phyloP scores from a whole-genome alignment of 495 filamentous ascomycete genomes.

The Hyaloscypha finlandica region DNA sequence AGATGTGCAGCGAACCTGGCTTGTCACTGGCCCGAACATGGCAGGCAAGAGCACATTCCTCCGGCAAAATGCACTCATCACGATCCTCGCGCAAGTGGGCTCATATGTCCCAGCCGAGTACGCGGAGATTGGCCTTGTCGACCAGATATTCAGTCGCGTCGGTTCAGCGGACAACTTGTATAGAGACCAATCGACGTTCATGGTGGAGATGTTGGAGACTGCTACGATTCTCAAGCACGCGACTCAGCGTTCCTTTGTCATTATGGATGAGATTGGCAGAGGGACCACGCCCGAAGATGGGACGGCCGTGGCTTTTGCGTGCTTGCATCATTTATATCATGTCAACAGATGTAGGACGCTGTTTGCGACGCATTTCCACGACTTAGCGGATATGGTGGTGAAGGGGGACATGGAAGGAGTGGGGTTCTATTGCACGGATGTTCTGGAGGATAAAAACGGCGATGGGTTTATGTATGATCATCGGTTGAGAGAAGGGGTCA shows the following conservation, averaged over 20 bases:
- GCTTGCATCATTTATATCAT: slow-evolving; percentile 76
- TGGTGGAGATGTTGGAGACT: slow-evolving; percentile 83
- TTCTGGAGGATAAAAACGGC: slow-evolving; percentile 65
- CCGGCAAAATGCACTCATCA: slow-evolving; percentile 91
- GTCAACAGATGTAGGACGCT: slow-evolving; percentile 76
- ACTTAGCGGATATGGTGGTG: slow-evolving; percentile 68
- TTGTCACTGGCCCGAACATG: slow-evolving; percentile 99
- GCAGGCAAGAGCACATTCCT: slow-evolving; percentile 95
- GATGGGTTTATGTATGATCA: slow-evolving; percentile 81
- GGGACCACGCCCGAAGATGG: slow-evolving; percentile 94
- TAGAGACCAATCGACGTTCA: slow-evolving; percentile 92
- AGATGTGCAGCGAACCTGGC: slow-evolving; percentile 68
- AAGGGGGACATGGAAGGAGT: slow-evolving; percentile 44
- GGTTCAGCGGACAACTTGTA: slow-evolving; percentile 93
- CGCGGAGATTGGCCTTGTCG: slow-evolving; percentile 83
- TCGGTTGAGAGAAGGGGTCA: slow-evolving; percentile 76
- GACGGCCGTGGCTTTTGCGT: slow-evolving; percentile 84
- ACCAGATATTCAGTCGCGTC: slow-evolving; percentile 89
- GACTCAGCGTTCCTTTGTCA: slow-evolving; percentile 78
- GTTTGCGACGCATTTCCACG: slow-evolving; percentile 96
- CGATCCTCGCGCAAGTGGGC: slow-evolving; percentile 88
- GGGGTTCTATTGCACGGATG: slow-evolving; percentile 87
- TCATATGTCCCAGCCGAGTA: slow-evolving; percentile 88
- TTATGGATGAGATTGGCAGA: slow-evolving; percentile 97
- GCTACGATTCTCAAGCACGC: slow-evolving; percentile 67